Evolutionary conservation across 1,284 basidiomycete genomes (phyloP), one percentile per base, ranked within the genome.

Genomic region (Ceratobasidium papillatum): DNA sequence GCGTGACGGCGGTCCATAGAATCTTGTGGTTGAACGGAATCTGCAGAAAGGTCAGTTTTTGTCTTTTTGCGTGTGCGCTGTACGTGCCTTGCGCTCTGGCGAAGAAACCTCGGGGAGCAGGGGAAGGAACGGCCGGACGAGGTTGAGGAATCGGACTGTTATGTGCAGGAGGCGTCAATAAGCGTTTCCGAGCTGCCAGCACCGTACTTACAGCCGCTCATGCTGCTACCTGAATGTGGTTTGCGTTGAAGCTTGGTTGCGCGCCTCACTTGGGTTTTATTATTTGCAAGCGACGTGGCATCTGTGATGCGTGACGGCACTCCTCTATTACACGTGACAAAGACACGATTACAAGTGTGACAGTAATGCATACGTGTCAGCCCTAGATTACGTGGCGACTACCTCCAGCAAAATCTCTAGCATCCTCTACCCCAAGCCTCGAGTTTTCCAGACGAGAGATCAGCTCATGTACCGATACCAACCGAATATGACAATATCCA

Each of bases 11-110:
- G 17, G 96, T 98, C 96, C 96, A 98, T 89, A 96, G 86, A 77
- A 97, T 88, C 84, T 96, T 96, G 89, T 96, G 94, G 85, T 96
- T 94, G 87, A 97, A 98, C 34, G 94, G 93, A 76, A 96, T 93
- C 94, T 94, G 78, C 5, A 78, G 76, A 80, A 58, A 74, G 77
- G 62, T 79, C 64, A 77, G 76, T 12, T 30, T 45, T 49, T 3
- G 43, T 45, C 25, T 62, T 62, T 43, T 34, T 43, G 25, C 51
- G 56, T 54, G 32, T 34, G n/a, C 36, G 49, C 32, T 25, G 2
- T 5, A 78, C 80, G 77, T 80, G 94, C 95, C 87, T 97, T 98
- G 83, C 94, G 92, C 86, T 97, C 96, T 75, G 96, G 95, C 75
- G 95, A 95, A 79, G 95, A 94, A 77, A 98, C 95, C 86, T 98